Percentiles rank a stretch among this genome's conserved stretches.
Conservation (phyloP, 2,329 filamentous ascomycete genomes). For the Orbilia oligospora region DNA sequence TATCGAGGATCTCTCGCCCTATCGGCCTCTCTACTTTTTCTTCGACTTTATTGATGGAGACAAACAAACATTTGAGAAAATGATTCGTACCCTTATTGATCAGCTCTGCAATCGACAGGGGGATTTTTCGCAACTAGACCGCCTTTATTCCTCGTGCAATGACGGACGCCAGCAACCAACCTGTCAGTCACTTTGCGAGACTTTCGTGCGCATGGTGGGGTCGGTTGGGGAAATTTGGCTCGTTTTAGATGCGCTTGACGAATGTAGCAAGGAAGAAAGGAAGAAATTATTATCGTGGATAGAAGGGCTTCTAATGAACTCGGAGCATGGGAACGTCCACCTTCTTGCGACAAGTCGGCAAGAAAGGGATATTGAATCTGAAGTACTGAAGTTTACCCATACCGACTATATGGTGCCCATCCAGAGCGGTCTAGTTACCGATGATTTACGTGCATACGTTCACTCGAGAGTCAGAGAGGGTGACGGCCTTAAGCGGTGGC, state of each 20-base stretch:
- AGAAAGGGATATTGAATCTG: slow-evolving; percentile 17
- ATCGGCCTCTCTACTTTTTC: slow-evolving; percentile 65
- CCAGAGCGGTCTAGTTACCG: neutral
- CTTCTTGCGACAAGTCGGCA: slow-evolving; percentile 15
- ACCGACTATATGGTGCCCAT: neutral
- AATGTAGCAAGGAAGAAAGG: slow-evolving; percentile 60
- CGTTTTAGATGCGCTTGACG: slow-evolving; percentile 65
- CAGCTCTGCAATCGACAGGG: neutral
- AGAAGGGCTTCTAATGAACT: neutral
- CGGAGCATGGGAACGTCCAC: slow-evolving; percentile 11
- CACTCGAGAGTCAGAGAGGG: slow-evolving; percentile 45
- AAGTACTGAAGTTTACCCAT: slow-evolving; percentile 40
- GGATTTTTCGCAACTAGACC: neutral
- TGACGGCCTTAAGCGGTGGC: slow-evolving; percentile 64
- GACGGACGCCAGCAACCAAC: slow-evolving; percentile 64
- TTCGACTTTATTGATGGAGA: slow-evolving; percentile 67
- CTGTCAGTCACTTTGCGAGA: slow-evolving; percentile 62
- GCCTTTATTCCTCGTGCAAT: neutral
- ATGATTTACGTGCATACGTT: slow-evolving; percentile 24
- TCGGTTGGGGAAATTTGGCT: slow-evolving; percentile 63
- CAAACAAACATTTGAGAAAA: slow-evolving; percentile 66
- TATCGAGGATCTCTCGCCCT: slow-evolving; percentile 64
- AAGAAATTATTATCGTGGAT: slow-evolving; percentile 6
- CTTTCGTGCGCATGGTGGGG: slow-evolving; percentile 63
- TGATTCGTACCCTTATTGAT: slow-evolving; percentile 67